Evolutionary conservation across 2,329 filamentous ascomycete genomes (phyloP).

Genomic region (Chaetomium sp.): DNA sequence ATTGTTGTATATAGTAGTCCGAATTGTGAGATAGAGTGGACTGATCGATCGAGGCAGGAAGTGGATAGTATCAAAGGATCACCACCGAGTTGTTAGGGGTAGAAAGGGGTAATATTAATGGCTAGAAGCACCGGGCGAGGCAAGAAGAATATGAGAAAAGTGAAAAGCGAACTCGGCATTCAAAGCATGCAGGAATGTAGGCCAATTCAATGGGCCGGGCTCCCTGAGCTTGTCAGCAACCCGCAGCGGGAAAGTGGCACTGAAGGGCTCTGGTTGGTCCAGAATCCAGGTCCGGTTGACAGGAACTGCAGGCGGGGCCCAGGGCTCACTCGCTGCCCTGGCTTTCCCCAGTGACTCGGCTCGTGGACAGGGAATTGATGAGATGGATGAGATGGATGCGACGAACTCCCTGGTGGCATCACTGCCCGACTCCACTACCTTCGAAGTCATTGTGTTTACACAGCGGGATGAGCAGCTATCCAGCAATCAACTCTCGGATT

Average conservation of each 20-base stretch:
- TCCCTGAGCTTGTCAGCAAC: constrained; percentile 17
- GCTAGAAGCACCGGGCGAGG: not conserved
- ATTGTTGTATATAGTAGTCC: constrained; percentile 45
- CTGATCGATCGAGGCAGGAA: not conserved
- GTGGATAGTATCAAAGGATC: not conserved
- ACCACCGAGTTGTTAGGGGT: constrained; percentile 3
- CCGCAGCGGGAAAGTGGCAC: constrained; percentile 28
- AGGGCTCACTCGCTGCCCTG: not conserved
- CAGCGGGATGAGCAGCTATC: not conserved
- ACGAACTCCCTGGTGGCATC: constrained; percentile 8
- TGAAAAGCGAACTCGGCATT: constrained; percentile 1
- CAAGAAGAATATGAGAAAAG: constrained; percentile 1
- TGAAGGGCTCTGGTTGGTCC: constrained; percentile 4
- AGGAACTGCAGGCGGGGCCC: constrained; percentile 6
- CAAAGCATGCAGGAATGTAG: constrained; percentile 12
- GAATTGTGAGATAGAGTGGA: not conserved
- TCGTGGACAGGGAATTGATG: not conserved
- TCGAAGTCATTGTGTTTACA: not conserved
- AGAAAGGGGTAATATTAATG: not conserved
- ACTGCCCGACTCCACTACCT: not conserved
- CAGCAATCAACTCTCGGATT: not conserved
- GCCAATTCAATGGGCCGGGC: constrained; percentile 1
- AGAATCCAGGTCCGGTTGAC: not conserved
- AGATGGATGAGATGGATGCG: not conserved
- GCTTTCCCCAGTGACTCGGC: constrained; percentile 1